phyloP scores from a whole-genome alignment of 352 stramenopile species.

The Phytophthora nicotianae region DNA sequence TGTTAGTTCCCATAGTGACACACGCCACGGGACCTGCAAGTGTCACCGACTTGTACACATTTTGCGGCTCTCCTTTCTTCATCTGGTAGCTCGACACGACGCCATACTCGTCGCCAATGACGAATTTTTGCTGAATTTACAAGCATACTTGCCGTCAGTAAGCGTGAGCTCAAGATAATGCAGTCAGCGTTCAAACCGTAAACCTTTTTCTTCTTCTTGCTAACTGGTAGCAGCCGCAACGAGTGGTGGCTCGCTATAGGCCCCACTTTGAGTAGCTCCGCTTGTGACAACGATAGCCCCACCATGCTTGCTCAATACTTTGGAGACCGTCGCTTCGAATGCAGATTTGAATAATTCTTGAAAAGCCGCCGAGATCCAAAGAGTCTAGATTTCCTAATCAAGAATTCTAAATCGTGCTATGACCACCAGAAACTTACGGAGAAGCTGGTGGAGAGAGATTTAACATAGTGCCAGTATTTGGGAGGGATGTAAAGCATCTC shows the following conservation, averaged over 20 bases:
- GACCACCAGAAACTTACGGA: conserved; percentile 88
- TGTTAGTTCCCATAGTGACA: conserved; percentile 73
- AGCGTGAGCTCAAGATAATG: not conserved
- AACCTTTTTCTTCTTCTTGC: conserved; percentile 89
- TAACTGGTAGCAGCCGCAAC: conserved; percentile 77
- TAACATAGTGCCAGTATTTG: conserved; percentile 89
- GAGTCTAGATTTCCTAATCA: conserved; percentile 2
- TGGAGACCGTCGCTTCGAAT: conserved; percentile 11
- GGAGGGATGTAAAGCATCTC: conserved; percentile 91
- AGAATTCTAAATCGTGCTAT: conserved; percentile 8
- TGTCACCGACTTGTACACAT: conserved; percentile 70
- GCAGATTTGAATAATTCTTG: conserved; percentile 19
- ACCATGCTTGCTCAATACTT: conserved; percentile 27
- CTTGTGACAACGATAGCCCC: conserved; percentile 62
- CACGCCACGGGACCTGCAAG: conserved; percentile 64
- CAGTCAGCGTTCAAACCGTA: not conserved
- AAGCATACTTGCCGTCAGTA: not conserved
- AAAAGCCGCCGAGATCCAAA: conserved; percentile 20
- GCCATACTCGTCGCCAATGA: conserved; percentile 85
- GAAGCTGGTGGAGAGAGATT: conserved; percentile 79
- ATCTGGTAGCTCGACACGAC: conserved; percentile 84
- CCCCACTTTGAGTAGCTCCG: conserved; percentile 83
- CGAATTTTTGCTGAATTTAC: conserved; percentile 79
- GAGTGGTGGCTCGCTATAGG: conserved; percentile 78
- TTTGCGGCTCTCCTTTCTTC: conserved; percentile 81